Conservation (phyloP, 1,139 yeast genomes). For the Geotrichum australiense region DNA sequence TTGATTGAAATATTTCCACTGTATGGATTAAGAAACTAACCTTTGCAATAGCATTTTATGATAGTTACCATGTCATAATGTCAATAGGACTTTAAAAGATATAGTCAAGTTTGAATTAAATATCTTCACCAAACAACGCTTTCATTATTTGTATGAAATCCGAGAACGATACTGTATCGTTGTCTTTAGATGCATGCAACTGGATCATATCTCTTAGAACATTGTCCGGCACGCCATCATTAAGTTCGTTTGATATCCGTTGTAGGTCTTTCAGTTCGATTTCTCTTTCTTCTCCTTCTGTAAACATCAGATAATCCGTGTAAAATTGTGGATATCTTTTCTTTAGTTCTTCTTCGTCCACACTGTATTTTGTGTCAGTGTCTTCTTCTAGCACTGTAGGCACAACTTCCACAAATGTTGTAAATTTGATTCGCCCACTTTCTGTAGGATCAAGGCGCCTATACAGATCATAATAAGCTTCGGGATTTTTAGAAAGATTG, state of each 20-base stretch:
- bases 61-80: no score
- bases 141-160: slow-evolving; percentile 15
- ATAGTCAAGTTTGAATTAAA: no score
- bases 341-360: not conserved
- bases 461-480: not conserved
- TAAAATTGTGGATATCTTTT: not conserved
- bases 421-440: not conserved
- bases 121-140: not conserved
- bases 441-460: slow-evolving; percentile 1
- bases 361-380: not conserved
- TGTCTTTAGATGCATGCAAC: not conserved
- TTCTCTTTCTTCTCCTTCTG: slow-evolving; percentile 14
- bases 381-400: not conserved
- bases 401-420: not conserved
- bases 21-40: no score
- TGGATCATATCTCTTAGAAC: slow-evolving; percentile 11
- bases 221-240: slow-evolving; percentile 5
- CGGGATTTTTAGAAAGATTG: not conserved
- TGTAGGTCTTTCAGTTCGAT: slow-evolving; percentile 12
- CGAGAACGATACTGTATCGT: slow-evolving; percentile 5
- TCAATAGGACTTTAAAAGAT: no score
- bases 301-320: slow-evolving; percentile 14
- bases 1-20: no score
- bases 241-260: slow-evolving; percentile 8
- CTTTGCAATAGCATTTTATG: no score